These are phyloP conservation scores for Alopecurus myosuroides DNA, from an alignment of 176 grass and related monocot species.

Conservation along the genomic window DNA sequence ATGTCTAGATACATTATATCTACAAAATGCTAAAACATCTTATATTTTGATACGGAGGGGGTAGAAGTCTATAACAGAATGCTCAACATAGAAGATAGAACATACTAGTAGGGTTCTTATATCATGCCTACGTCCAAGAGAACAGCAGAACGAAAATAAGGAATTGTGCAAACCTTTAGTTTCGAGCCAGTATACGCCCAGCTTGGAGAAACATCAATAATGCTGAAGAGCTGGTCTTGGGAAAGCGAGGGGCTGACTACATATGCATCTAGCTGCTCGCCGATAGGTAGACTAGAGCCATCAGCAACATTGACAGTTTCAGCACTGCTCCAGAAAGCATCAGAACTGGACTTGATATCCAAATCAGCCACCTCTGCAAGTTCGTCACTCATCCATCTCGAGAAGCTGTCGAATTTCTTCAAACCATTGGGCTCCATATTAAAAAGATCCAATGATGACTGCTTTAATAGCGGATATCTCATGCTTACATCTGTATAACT, in stretches of 20 bases:
- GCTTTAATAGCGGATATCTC: constrained; percentile 50
- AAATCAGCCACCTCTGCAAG: constrained; percentile 81
- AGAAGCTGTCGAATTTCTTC: constrained; percentile 98
- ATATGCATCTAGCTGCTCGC: constrained; percentile 69
- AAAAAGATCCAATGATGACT: constrained; percentile 61
- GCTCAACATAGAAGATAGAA: not conserved
- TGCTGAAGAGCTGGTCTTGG: constrained; percentile 96
- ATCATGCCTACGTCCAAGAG: not conserved
- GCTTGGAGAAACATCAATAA: constrained; percentile 93
- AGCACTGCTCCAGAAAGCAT: constrained; percentile 64
- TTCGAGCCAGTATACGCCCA: constrained; percentile 48
- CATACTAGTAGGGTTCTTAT: not conserved
- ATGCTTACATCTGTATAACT: constrained; percentile 33
- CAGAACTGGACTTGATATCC: constrained; percentile 76
- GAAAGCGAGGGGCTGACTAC: constrained; percentile 85
- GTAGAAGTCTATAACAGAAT: not conserved
- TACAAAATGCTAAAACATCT: no score
- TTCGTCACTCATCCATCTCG: constrained; percentile 91
- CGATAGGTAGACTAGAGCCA: constrained; percentile 60
- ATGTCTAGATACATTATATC: no score
- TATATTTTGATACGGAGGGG: no score
- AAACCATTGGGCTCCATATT: constrained; percentile 68
- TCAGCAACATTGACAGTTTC: constrained; percentile 61
- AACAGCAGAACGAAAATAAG: not conserved
- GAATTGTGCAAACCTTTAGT: constrained; percentile 57